Base-by-base conservation (phyloP, 257 asterid genomes). In the Petunia secreta region DNA sequence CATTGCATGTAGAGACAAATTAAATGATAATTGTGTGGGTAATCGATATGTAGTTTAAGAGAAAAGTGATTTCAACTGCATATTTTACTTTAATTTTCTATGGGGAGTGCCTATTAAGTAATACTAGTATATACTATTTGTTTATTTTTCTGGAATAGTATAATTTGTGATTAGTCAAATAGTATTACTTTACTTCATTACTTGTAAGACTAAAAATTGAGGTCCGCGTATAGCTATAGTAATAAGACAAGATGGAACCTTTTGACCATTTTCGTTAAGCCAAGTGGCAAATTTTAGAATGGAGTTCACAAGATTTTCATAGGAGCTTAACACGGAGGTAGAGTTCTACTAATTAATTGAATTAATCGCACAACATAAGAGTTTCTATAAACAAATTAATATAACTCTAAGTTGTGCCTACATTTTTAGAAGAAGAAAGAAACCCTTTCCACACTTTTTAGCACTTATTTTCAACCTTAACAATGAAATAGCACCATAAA, bases 81-180 rank as follows among this genome's bases (percentile, higher is more conserved):
- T 48, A 46, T 71, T 71, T 69, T 4, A 65, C 6, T 34, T 46
- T 25, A 71, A 71, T 10, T 34, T 48, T 46, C 43, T 71, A 71
- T 71, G 46, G 11, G 16, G 25, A 71, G 11, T 36, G 1, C 25
- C 11, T 25, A 46, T 8, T 71, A 46, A 25, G 25, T 25, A 25
- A 25, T 25, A 25, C 25, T 25, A 25, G 25, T 25, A 25, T 25
- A 25, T 25, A 25, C 25, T 25, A 25, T 25, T 25, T 25, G 25
- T 25, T 25, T 25, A 25, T 25, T 25, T 25, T 25, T 25, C 25
- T 25, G 25, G 25, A 25, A 25, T 25, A 25, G 9, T 71, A 71
- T 43, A 48, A 48, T 71, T 10, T 34, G 44, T 71, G 34, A 71
- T 50, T 71, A 71, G 62, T 48, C 77, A 71, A 71, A 34, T 48